Base-by-base conservation (phyloP, 768 basidiomycete species). In the Trametes punicea region DNA sequence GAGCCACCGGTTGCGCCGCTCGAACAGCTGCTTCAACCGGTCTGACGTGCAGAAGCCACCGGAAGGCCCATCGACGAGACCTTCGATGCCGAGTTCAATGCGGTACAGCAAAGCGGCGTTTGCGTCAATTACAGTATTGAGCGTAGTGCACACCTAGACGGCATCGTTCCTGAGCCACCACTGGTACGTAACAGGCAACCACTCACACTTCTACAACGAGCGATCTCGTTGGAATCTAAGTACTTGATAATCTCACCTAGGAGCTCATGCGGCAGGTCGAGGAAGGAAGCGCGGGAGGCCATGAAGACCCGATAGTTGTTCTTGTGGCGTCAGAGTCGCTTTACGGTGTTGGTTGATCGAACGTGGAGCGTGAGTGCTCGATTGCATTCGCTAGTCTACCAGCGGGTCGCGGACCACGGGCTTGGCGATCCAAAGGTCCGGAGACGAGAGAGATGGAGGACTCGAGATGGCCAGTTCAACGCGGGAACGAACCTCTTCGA, bases 1-100 rank as follows among this genome's bases (percentile, higher is more conserved):
- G 1, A 61, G 33, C 78, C 79, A 79, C 1, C 73, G 62, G 0
- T 44, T 39, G 2, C 77, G 71, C 0, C 77, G 65, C 15, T 64
- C 59, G 6, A 68, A 69, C 0, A 79, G 67, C 0, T 64, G 68
- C 0, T 55, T 54, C 10, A 78, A 66, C 0, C 73, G 72, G 0
- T 74, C 70, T 2, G 64, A 60, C 25, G 68, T 59, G 21, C 63
- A 55, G 33, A 69, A 18, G 1, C 42, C 30, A 0, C 33, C 46
- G 2, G 58, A 29, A 25, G 40, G 13, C 0, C 64, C 63, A 36
- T 69, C 65, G 5, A 64, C 38, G 30, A 70, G 45, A 0, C 63
- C 62, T 29, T 71, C 69, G 1, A 67, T 61, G 1, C 54, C 67
- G 15, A 71, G 67, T 51, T 72, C 69, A 39, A 72, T 62, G 26